These are phyloP conservation scores for Escovopsis sp. DNA, from an alignment of 2,329 filamentous ascomycete species.

Conservation along the genomic window DNA sequence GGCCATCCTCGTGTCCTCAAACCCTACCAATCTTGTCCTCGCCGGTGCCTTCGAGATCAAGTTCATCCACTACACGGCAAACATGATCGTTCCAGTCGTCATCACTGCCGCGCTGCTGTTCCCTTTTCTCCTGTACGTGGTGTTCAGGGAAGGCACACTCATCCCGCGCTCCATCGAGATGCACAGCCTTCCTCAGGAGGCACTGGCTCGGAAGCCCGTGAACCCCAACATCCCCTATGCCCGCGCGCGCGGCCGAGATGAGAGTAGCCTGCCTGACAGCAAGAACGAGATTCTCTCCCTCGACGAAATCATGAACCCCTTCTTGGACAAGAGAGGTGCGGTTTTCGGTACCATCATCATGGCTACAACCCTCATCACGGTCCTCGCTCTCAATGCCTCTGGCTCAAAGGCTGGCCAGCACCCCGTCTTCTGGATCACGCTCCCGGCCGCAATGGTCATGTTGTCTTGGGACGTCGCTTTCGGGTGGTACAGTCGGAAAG, in stretches of 20 bases:
- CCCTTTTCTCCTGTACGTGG: constrained; percentile 53
- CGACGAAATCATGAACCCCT: constrained; percentile 64
- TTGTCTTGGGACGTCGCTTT: constrained; percentile 50
- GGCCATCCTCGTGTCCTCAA: constrained; percentile 63
- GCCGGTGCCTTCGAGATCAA: constrained; percentile 58
- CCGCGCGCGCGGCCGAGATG: constrained; percentile 39
- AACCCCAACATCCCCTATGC: constrained; percentile 61
- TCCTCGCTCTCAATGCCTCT: constrained; percentile 51
- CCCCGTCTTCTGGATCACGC: constrained; percentile 53
- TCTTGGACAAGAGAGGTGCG: constrained; percentile 52
- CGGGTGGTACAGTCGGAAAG: constrained; percentile 47
- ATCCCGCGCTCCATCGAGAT: constrained; percentile 53
- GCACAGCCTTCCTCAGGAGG: constrained; percentile 48
- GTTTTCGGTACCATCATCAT: constrained; percentile 51
- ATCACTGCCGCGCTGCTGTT: constrained; percentile 54
- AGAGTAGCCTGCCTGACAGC: constrained; percentile 29
- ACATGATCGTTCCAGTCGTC: constrained; percentile 60
- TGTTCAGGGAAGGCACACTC: constrained; percentile 49
- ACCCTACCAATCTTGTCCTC: constrained; percentile 62
- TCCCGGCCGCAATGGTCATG: constrained; percentile 55
- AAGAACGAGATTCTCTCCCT: constrained; percentile 43
- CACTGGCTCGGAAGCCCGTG: constrained; percentile 39
- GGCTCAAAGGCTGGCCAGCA: constrained; percentile 32
- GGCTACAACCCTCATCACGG: constrained; percentile 49
- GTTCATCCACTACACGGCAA: constrained; percentile 61